Conservation (phyloP, 2,329 filamentous ascomycete genomes). For the Knoxdaviesia capensis region DNA sequence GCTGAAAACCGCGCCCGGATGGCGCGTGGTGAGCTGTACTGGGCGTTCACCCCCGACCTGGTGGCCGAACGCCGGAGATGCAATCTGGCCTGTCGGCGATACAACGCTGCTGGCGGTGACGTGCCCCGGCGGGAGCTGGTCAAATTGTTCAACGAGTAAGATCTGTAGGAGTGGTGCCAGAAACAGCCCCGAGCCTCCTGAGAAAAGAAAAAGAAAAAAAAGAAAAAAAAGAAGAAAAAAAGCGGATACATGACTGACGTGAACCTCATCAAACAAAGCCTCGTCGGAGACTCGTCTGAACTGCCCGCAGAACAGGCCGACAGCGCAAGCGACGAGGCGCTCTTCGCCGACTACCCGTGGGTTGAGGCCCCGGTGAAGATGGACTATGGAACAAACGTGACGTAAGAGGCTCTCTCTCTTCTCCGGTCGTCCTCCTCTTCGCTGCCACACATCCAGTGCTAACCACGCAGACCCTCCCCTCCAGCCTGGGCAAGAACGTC, state of each 20-base stretch:
- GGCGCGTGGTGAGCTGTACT: slow-evolving; percentile 50
- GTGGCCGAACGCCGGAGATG: slow-evolving; percentile 42
- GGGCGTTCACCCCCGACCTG: slow-evolving; percentile 51
- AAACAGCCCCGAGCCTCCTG: too few relatives aligned
- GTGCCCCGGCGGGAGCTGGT: slow-evolving; percentile 39
- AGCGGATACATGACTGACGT: too few relatives aligned
- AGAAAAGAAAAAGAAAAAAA: too few relatives aligned
- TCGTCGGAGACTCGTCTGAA: too few relatives aligned
- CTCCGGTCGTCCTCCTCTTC: too few relatives aligned
- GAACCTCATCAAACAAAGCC: too few relatives aligned
- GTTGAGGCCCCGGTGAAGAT: slow-evolving; percentile 48
- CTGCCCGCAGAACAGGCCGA: slow-evolving; percentile 26
- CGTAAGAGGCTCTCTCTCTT: slow-evolving; percentile 13
- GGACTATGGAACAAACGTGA: slow-evolving; percentile 64
- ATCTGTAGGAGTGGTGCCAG: too few relatives aligned
- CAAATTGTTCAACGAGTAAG: slow-evolving; percentile 54
- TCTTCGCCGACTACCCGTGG: slow-evolving; percentile 46
- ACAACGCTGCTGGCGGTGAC: slow-evolving; percentile 38
- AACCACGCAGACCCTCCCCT: background rate
- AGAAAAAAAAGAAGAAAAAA: too few relatives aligned
- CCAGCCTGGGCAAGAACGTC: slow-evolving; percentile 43
- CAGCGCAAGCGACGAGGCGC: slow-evolving; percentile 34
- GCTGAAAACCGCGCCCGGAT: slow-evolving; percentile 20
- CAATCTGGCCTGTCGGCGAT: slow-evolving; percentile 36
- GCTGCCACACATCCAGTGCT: background rate